Conservation (phyloP, 768 basidiomycete genomes). For the Amanita molliuscula region DNA sequence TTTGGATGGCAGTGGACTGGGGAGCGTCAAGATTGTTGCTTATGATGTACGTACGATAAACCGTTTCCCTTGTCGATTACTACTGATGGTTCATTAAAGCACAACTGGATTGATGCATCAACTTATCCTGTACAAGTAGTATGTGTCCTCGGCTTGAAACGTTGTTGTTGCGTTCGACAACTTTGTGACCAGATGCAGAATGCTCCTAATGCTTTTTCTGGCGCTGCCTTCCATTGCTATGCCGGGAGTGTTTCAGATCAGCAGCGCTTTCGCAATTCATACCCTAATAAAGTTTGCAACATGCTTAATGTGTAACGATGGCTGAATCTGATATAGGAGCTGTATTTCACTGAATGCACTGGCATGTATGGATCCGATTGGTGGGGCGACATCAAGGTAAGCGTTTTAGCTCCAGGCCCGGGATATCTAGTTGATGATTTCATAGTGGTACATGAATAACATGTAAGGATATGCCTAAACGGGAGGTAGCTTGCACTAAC, state of each 20-base stretch:
- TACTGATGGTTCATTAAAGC: slow-evolving; percentile 18
- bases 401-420: not conserved
- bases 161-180: not conserved
- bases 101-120: slow-evolving; percentile 65
- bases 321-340: slow-evolving; percentile 18
- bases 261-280: slow-evolving; percentile 42
- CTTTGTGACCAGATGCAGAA: slow-evolving; percentile 34
- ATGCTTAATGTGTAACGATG: not conserved
- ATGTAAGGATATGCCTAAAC: slow-evolving; percentile 24
- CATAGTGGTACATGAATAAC: slow-evolving; percentile 61
- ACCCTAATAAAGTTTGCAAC: slow-evolving; percentile 37
- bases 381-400: slow-evolving; percentile 74
- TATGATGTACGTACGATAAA: not conserved
- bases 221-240: slow-evolving; percentile 70
- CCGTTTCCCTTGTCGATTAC: not conserved
- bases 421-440: not conserved
- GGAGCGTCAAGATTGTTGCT: slow-evolving; percentile 51
- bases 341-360: slow-evolving; percentile 52
- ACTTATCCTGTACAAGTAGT: slow-evolving; percentile 46
- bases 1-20: slow-evolving; percentile 54
- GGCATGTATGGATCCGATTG: slow-evolving; percentile 60
- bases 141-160: not conserved
- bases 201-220: slow-evolving; percentile 43
- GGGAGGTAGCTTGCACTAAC: not conserved
- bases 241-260: slow-evolving; percentile 43